These are phyloP conservation scores for Vitis rotundifolia DNA, from an alignment of 164 flowering plant species.

Conservation along the genomic window DNA sequence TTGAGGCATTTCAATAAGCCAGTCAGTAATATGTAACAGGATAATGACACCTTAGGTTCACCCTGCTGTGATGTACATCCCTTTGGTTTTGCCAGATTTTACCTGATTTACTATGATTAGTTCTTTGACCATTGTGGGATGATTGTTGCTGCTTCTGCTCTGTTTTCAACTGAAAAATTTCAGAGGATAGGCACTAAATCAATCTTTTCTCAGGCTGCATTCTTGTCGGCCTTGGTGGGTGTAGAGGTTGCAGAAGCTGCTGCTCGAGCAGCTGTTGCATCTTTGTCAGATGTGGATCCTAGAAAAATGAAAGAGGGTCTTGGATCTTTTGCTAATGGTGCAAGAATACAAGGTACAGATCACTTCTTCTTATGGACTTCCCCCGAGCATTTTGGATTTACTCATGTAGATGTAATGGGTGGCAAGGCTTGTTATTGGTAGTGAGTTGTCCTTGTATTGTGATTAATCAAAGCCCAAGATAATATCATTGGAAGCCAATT, in stretches of 20 bases:
- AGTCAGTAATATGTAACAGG: no score
- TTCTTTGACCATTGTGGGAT: neutral
- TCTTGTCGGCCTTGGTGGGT: constrained; percentile 85
- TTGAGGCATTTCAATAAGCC: no score
- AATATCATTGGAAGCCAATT: no score
- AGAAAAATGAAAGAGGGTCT: constrained; percentile 16
- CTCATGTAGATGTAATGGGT: neutral
- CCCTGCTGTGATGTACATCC: no score
- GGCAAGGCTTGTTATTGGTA: no score
- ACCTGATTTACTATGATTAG: no score
- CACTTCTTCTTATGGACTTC: neutral
- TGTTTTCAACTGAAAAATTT: no score
- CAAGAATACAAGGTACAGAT: constrained; percentile 41
- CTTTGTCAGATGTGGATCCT: constrained; percentile 45
- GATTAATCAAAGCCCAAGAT: no score
- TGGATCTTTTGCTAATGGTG: constrained; percentile 18
- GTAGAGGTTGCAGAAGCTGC: constrained; percentile 79
- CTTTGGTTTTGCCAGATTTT: no score
- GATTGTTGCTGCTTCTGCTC: neutral
- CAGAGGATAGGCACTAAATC: no score
- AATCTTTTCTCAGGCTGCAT: constrained; percentile 67
- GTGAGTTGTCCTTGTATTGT: no score
- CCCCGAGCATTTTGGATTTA: neutral
- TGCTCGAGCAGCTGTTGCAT: constrained; percentile 75
- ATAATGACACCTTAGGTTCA: no score